Evolutionary conservation across 2,329 filamentous ascomycete species (phyloP).

Genomic region (Aureobasidium lini): DNA sequence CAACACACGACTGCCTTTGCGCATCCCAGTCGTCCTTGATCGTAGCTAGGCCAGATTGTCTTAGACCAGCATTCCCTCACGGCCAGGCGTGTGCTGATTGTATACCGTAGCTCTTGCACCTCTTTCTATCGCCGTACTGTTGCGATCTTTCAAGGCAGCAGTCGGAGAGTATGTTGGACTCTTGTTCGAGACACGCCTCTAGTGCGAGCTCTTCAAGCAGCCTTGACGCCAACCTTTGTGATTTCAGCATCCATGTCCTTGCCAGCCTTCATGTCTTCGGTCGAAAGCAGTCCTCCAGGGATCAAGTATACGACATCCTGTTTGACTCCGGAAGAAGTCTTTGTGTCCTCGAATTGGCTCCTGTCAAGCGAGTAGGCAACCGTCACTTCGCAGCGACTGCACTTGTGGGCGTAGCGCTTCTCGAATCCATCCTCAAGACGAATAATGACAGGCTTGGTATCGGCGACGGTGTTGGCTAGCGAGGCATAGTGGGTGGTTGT

Average conservation of each 20-base stretch:
- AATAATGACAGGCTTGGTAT: conserved; percentile 34
- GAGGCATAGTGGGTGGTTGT: conserved; percentile 40
- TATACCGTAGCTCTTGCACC: too few relatives aligned
- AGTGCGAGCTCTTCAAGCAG: not conserved
- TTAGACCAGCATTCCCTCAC: too few relatives aligned
- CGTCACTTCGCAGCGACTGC: conserved; percentile 52
- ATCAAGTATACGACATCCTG: conserved; percentile 53
- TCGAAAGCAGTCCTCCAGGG: conserved; percentile 52
- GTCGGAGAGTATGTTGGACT: not conserved
- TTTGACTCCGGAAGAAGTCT: conserved; percentile 27
- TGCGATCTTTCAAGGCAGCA: too few relatives aligned
- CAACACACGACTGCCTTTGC: too few relatives aligned
- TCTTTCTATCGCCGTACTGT: too few relatives aligned
- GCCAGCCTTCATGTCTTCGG: conserved; percentile 46
- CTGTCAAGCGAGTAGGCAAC: conserved; percentile 56
- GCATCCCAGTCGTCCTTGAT: too few relatives aligned
- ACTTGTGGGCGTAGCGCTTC: conserved; percentile 53
- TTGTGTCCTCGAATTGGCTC: conserved; percentile 37
- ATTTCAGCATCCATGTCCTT: conserved; percentile 24
- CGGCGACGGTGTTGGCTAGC: conserved; percentile 42
- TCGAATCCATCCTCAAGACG: conserved; percentile 54
- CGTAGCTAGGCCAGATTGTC: too few relatives aligned
- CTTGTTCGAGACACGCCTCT: too few relatives aligned
- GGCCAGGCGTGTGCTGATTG: too few relatives aligned
- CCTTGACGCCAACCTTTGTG: conserved; percentile 9